phyloP scores from a whole-genome alignment of 1,284 basidiomycete species.

The Fomitopsis pinicola region DNA sequence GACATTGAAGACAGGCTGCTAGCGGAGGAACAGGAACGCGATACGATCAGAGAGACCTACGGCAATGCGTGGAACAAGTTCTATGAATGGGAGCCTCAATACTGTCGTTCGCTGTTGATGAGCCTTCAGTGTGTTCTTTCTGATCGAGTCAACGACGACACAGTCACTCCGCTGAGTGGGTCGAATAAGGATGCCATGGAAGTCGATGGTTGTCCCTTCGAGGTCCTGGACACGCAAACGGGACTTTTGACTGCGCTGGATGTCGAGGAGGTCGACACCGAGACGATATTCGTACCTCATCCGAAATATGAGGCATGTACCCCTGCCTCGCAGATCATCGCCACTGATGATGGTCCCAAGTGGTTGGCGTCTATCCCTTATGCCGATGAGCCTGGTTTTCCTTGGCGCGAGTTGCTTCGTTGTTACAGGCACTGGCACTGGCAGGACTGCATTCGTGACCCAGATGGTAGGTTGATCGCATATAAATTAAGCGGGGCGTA shows the following conservation, averaged over 20 bases:
- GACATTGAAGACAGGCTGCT: background rate
- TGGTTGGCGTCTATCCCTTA: constrained; percentile 29
- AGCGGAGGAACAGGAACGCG: background rate
- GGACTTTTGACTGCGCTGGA: background rate
- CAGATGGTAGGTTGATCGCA: constrained; percentile 33
- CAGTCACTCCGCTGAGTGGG: background rate
- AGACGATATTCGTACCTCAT: constrained; percentile 6
- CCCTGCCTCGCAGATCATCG: constrained; percentile 22
- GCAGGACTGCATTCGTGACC: constrained; percentile 33
- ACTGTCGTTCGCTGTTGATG: constrained; percentile 8
- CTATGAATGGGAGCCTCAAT: constrained; percentile 30
- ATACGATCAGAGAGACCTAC: constrained; percentile 15
- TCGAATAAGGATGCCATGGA: background rate
- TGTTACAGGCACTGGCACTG: constrained; percentile 23
- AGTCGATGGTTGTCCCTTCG: background rate
- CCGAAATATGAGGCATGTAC: constrained; percentile 34
- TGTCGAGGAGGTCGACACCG: background rate
- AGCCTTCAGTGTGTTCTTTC: background rate
- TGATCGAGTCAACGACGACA: background rate
- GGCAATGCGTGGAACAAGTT: constrained; percentile 31
- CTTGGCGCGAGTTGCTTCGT: constrained; percentile 12
- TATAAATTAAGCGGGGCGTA: background rate
- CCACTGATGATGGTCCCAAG: background rate
- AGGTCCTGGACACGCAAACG: constrained; percentile 1
- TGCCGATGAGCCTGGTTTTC: constrained; percentile 32